Evolutionary conservation across 768 basidiomycete species (phyloP), one percentile per base, ranked within the genome.

Genomic region (Mycena alexandri): DNA sequence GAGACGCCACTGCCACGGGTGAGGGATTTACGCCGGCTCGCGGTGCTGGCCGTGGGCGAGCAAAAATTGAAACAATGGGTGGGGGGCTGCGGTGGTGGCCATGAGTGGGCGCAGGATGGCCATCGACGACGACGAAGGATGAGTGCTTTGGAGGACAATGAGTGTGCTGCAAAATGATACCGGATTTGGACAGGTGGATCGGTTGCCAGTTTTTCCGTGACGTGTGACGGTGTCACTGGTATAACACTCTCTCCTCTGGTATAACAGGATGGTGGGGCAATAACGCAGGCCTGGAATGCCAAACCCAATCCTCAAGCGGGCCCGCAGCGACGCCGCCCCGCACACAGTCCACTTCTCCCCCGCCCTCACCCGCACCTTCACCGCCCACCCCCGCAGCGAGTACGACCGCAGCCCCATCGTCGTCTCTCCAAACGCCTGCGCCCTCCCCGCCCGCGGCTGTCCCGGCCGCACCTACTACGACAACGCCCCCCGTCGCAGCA

Each of bases 361-460:
- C 29, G 76, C 83, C 19, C 82, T 88, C 71, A 85, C 86, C 13
- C 78, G 82, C 60, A 85, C 82, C 24, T 86, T 83, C 68, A 71
- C 82, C 58, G 85, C 82, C 60, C 82, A 91, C 78, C 89, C 86
- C 70, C 78, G 90, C 33, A 79, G 85, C 12, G 68, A 76, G 10
- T 95, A 95, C 79, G 93, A 95, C 82, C 90, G 93, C 64, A 87
- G 91, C 5, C 93, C 93, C 65, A 92, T 95, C 75, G 81, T 88
- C 74, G 90, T 93, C 70, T 74, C 86, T 24, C 90, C 90, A 36
- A 93, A 94, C 74, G 77, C 83, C 41, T 94, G 93, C 74, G 88
- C 89, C 12, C 84, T 95, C 24, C 93, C 94, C 41, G 92, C 87
- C 72, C 89, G 93, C 66, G 92, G 92, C 34, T 91, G 90, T 75